A percentile compares a stretch with the other conserved stretches of the same genome.
Evolutionary conservation across 164 flowering plant species (phyloP).

Genomic region (Aristolochia californica): DNA sequence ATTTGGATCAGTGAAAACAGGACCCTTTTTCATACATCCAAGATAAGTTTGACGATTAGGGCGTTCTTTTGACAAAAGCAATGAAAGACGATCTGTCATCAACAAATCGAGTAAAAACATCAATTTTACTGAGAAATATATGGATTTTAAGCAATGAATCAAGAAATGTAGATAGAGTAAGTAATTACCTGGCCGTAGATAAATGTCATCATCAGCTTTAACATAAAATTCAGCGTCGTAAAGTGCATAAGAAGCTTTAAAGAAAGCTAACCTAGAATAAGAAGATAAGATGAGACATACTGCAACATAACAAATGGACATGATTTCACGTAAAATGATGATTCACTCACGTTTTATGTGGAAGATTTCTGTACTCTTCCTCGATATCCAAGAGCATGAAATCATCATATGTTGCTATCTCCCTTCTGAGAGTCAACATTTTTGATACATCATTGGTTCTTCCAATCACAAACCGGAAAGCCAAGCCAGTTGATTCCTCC

Average conservation of each 20-base stretch:
- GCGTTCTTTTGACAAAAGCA: constrained; percentile 78
- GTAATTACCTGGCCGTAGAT: constrained; percentile 70
- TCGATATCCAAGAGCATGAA: constrained; percentile 81
- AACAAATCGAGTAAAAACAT: neutral
- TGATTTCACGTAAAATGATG: neutral
- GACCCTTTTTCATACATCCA: constrained; percentile 94
- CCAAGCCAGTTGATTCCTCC: constrained; percentile 95
- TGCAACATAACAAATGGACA: neutral
- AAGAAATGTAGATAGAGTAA: neutral
- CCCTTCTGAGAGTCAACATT: constrained; percentile 75
- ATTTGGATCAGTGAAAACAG: constrained; percentile 78
- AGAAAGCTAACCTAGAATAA: constrained; percentile 60
- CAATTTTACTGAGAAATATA: too few relatives aligned
- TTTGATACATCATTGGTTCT: constrained; percentile 53
- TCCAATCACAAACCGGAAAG: constrained; percentile 87
- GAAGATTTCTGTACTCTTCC: constrained; percentile 87
- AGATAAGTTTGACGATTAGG: constrained; percentile 67
- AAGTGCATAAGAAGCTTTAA: constrained; percentile 78
- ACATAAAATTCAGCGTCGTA: constrained; percentile 89
- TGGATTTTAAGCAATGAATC: too few relatives aligned
- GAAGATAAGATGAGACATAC: neutral
- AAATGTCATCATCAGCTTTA: constrained; percentile 95
- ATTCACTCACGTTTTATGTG: constrained; percentile 84
- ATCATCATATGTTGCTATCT: constrained; percentile 74
- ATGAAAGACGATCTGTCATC: constrained; percentile 69